These are phyloP conservation scores for Holtermannia corniformis DNA, from an alignment of 768 basidiomycete species.

Conservation along the genomic window DNA sequence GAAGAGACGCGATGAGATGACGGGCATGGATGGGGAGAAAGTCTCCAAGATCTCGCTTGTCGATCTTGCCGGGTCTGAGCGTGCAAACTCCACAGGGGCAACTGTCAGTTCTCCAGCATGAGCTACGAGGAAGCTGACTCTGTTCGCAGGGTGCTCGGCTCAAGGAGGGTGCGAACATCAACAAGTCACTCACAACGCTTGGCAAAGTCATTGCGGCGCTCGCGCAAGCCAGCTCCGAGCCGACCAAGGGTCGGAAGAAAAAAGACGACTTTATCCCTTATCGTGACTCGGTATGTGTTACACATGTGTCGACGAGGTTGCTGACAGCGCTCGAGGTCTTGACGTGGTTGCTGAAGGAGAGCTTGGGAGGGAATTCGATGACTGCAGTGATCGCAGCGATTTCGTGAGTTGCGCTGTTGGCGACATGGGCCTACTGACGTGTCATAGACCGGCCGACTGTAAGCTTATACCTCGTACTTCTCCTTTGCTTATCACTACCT, in stretches of 20 bases:
- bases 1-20: conserved; percentile 72
- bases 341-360: conserved; percentile 97
- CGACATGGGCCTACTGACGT: conserved; percentile 1
- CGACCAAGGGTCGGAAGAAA: conserved; percentile 59
- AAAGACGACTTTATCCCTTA: conserved; percentile 92
- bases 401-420: conserved; percentile 42
- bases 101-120: conserved; percentile 45
- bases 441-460: conserved; percentile 64
- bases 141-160: conserved; percentile 59
- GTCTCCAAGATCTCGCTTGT: conserved; percentile 98
- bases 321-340: conserved; percentile 55
- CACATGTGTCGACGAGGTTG: not conserved
- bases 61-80: conserved; percentile 91
- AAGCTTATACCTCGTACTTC: conserved; percentile 1
- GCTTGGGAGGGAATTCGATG: conserved; percentile 62
- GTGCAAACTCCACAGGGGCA: conserved; percentile 95
- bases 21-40: conserved; percentile 90
- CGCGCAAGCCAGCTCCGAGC: conserved; percentile 57
- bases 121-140: not conserved
- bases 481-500: not conserved
- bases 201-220: conserved; percentile 95
- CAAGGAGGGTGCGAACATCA: conserved; percentile 98
- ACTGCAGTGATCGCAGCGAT: conserved; percentile 99
- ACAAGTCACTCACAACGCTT: conserved; percentile 93
- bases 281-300: conserved; percentile 73